These are phyloP conservation scores for Cystobasidium pallidum DNA, from an alignment of 1,284 basidiomycete genomes.

Conservation along the genomic window DNA sequence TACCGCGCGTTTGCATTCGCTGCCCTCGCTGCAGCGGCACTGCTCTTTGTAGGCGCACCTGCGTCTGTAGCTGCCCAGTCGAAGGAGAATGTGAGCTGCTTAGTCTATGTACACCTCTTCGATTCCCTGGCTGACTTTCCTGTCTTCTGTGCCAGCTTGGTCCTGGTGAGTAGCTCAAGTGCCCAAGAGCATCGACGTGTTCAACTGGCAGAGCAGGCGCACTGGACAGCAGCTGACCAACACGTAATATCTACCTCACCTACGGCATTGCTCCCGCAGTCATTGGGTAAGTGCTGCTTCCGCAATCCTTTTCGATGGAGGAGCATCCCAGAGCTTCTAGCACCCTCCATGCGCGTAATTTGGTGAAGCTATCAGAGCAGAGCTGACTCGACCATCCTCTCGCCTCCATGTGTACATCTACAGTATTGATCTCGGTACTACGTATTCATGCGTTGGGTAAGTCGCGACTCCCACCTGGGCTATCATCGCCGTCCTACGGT, in stretches of 20 bases:
- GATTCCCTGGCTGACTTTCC: constrained; percentile 9
- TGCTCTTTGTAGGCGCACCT: constrained; percentile 29
- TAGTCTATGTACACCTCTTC: neutral
- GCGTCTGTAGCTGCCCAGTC: constrained; percentile 17
- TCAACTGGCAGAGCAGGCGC: neutral
- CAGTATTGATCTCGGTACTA: constrained; percentile 65
- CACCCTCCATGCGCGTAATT: neutral
- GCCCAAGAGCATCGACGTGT: constrained; percentile 4
- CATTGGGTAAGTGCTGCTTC: constrained; percentile 34
- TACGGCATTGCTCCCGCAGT: constrained; percentile 13
- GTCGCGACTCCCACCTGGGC: constrained; percentile 46
- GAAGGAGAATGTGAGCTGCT: constrained; percentile 39
- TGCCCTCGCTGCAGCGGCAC: constrained; percentile 10
- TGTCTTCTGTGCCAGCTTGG: constrained; percentile 29
- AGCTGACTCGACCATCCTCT: neutral
- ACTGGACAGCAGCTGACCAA: neutral
- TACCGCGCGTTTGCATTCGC: constrained; percentile 14
- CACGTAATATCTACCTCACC: neutral
- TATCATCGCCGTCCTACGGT: no score
- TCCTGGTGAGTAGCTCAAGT: constrained; percentile 25
- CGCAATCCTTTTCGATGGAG: neutral
- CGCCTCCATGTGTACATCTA: constrained; percentile 47
- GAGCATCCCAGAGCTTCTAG: neutral
- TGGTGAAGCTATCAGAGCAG: constrained; percentile 49
- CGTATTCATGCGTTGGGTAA: constrained; percentile 64